Evolutionary conservation across 202 grass and related monocot species (phyloP).

Genomic region (Saccharum hybrid): DNA sequence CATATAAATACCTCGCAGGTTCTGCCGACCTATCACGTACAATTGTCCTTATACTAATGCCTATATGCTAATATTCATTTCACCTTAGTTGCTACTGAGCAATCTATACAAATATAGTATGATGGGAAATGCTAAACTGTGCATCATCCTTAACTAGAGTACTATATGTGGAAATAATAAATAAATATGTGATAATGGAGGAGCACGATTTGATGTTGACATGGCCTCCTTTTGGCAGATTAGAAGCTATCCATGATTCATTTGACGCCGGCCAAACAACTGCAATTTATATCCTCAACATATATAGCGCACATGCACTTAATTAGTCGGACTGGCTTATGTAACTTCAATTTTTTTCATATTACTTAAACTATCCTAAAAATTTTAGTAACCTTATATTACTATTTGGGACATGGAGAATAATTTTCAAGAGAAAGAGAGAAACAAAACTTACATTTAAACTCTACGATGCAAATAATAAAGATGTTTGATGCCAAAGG

Average conservation of each 20-base stretch:
- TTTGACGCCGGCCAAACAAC: neutral
- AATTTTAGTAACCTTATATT: neutral
- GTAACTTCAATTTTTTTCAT: neutral
- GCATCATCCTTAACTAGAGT: slow-evolving; percentile 10
- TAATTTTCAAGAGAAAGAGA: no score
- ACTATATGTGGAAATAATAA: slow-evolving; percentile 19
- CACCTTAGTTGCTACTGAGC: neutral
- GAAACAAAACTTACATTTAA: no score
- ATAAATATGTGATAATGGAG: slow-evolving; percentile 11
- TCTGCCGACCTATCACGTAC: neutral
- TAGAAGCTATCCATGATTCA: neutral
- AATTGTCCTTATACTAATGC: neutral
- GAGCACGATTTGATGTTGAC: slow-evolving; percentile 8
- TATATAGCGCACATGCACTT: neutral
- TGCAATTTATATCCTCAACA: neutral
- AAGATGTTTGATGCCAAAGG: no score
- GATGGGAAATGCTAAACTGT: neutral
- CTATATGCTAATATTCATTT: slow-evolving; percentile 13
- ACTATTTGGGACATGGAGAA: neutral
- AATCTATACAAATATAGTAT: slow-evolving; percentile 9
- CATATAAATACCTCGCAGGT: neutral
- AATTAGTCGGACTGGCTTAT: neutral
- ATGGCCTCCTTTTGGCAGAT: neutral
- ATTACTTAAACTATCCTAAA: neutral
- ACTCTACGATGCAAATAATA: no score